Percentiles rank a stretch among this genome's conserved stretches.
Evolutionary conservation across 2,329 filamentous ascomycete species (phyloP).

Genomic region (Ascosphaera apis): DNA sequence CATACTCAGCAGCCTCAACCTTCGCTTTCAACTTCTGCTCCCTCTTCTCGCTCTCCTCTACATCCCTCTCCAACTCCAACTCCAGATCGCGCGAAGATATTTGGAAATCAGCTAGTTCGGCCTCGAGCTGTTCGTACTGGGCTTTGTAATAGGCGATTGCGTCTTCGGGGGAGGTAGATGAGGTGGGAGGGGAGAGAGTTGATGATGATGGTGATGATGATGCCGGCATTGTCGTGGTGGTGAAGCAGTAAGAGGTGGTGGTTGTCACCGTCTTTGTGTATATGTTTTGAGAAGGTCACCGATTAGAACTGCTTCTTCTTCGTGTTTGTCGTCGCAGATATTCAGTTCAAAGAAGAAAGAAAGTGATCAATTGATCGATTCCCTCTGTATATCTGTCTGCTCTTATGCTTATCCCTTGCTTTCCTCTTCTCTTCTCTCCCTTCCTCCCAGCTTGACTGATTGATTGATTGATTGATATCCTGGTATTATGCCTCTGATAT

Average conservation of each 20-base stretch:
- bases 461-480: too few species aligned
- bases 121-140: slow-evolving; percentile 81
- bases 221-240: slow-evolving; percentile 7
- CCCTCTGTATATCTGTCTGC: too few species aligned
- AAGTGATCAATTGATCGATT: too few species aligned
- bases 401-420: too few species aligned
- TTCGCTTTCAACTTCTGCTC: slow-evolving; percentile 71
- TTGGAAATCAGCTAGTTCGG: slow-evolving; percentile 82
- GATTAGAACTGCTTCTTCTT: slow-evolving; percentile 5
- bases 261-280: too few species aligned
- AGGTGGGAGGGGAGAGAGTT: slow-evolving; percentile 17
- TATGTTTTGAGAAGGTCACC: too few species aligned
- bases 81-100: slow-evolving; percentile 85
- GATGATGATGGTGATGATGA: slow-evolving; percentile 18
- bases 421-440: too few species aligned
- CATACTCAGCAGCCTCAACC: slow-evolving; percentile 60
- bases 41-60: slow-evolving; percentile 84
- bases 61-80: slow-evolving; percentile 82
- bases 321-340: slow-evolving; percentile 6
- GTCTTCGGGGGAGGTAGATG: slow-evolving; percentile 33
- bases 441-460: too few species aligned
- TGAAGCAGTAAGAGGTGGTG: slow-evolving; percentile 4
- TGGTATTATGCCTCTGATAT: too few species aligned
- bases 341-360: too few species aligned
- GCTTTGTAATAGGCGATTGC: slow-evolving; percentile 84